Percentiles rank a stretch among this genome's conserved stretches.
Evolutionary conservation across 495 filamentous ascomycete genomes (phyloP).

Genomic region (Aspergillus affinis): DNA sequence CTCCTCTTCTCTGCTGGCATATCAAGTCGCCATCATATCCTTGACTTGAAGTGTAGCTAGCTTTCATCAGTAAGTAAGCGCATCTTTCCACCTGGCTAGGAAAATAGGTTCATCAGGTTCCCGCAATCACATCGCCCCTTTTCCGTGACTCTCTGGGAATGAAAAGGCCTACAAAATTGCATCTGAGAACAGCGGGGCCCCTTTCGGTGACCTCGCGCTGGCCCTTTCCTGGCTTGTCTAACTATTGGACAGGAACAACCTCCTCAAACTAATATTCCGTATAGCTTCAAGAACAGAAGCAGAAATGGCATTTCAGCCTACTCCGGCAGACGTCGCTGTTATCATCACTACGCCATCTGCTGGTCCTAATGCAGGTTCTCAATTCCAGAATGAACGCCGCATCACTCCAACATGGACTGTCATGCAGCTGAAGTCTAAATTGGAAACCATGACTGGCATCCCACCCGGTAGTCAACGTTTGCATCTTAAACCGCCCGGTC

Average conservation of each 20-base stretch:
- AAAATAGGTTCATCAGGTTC: no score
- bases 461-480: conserved; percentile 78
- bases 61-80: no score
- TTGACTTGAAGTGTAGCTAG: neutral
- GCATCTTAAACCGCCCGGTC: conserved; percentile 38
- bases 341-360: conserved; percentile 75
- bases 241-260: neutral
- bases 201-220: neutral
- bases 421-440: conserved; percentile 77
- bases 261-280: neutral
- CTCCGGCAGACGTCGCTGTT: conserved; percentile 79
- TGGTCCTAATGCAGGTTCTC: conserved; percentile 69
- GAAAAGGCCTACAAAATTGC: no score
- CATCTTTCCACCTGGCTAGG: no score
- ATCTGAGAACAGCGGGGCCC: neutral
- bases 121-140: neutral
- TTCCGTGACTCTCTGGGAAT: neutral
- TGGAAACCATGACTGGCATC: conserved; percentile 92
- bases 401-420: conserved; percentile 93
- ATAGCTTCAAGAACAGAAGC: neutral
- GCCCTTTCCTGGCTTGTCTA: neutral
- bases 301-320: conserved; percentile 48
- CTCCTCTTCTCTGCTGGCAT: neutral
- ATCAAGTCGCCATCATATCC: neutral
- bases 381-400: conserved; percentile 77